These are phyloP conservation scores for Tulasnella sp. DNA, from an alignment of 768 basidiomycete genomes.

Conservation along the genomic window DNA sequence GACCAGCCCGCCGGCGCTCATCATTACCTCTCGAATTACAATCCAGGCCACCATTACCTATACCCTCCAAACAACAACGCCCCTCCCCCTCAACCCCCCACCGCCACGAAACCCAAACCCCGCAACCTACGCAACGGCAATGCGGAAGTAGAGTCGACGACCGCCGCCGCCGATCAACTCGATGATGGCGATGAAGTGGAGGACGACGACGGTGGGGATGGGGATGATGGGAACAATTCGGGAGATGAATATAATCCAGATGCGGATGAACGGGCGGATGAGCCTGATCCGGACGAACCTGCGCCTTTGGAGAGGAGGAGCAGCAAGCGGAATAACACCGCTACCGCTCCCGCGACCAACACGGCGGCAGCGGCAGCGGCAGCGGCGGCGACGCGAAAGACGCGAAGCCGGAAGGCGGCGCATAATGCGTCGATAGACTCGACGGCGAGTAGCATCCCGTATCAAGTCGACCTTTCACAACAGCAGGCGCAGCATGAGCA, in stretches of 20 bases:
- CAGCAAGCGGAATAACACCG: too few relatives aligned
- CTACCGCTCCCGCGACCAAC: too few relatives aligned
- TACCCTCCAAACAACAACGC: not conserved
- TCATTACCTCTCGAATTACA: not conserved
- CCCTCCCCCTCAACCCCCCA: not conserved
- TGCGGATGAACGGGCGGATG: not conserved
- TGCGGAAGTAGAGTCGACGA: not conserved
- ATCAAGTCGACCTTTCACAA: too few relatives aligned
- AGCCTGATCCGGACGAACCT: not conserved
- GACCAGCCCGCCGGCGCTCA: not conserved
- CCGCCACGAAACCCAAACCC: not conserved
- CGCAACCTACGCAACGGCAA: not conserved
- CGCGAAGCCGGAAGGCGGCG: too few relatives aligned
- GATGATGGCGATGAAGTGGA: not conserved
- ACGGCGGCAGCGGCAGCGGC: too few relatives aligned
- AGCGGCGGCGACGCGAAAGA: too few relatives aligned
- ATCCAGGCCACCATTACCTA: not conserved
- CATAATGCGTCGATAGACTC: too few relatives aligned
- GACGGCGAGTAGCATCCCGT: too few relatives aligned
- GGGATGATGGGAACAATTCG: not conserved
- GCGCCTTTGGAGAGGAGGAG: not conserved
- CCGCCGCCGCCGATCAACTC: not conserved
- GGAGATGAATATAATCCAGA: conserved; percentile 4
- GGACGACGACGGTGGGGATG: not conserved
- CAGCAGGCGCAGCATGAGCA: too few relatives aligned